Conservation (phyloP, 768 basidiomycete genomes). For the Lentinus brumalis region DNA sequence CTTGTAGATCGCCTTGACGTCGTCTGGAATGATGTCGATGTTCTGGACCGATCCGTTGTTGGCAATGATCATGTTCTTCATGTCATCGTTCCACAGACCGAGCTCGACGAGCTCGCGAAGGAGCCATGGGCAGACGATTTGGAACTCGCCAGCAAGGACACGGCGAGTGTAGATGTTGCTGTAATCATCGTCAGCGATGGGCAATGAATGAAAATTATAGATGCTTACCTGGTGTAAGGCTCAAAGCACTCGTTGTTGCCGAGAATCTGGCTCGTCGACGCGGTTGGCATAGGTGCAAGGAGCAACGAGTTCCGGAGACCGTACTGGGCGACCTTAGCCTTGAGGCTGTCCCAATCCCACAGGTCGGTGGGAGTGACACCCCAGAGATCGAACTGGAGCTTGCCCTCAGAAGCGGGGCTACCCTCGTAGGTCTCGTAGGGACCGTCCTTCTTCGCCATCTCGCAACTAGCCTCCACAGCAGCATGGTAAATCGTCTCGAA, state of each 20-base stretch:
- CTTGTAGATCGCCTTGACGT: conserved; percentile 98
- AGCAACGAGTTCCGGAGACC: conserved; percentile 91
- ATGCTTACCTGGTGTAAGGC: conserved; percentile 84
- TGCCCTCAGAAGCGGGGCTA: conserved; percentile 85
- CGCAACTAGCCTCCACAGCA: conserved; percentile 86
- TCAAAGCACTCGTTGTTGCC: conserved; percentile 99
- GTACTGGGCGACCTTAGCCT: conserved; percentile 78
- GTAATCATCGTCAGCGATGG: conserved; percentile 1
- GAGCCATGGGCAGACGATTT: conserved; percentile 98
- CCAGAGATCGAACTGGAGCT: conserved; percentile 96
- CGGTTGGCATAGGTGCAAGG: conserved; percentile 98
- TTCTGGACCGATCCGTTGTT: conserved; percentile 89
- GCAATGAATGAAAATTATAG: background rate
- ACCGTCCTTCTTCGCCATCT: conserved; percentile 78
- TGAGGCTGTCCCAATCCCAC: conserved; percentile 93
- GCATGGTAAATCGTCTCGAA: conserved; percentile 99
- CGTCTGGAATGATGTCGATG: conserved; percentile 84
- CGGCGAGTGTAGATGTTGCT: conserved; percentile 99
- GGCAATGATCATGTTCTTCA: conserved; percentile 99
- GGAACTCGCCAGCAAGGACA: conserved; percentile 99
- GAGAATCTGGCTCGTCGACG: conserved; percentile 96
- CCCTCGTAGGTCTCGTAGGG: conserved; percentile 90
- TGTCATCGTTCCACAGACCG: conserved; percentile 94
- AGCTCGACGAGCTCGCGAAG: conserved; percentile 96
- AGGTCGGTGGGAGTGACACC: conserved; percentile 81